These are phyloP conservation scores for Phoenix dactylifera DNA, from an alignment of 176 grass and related monocot genomes.

Conservation along the genomic window DNA sequence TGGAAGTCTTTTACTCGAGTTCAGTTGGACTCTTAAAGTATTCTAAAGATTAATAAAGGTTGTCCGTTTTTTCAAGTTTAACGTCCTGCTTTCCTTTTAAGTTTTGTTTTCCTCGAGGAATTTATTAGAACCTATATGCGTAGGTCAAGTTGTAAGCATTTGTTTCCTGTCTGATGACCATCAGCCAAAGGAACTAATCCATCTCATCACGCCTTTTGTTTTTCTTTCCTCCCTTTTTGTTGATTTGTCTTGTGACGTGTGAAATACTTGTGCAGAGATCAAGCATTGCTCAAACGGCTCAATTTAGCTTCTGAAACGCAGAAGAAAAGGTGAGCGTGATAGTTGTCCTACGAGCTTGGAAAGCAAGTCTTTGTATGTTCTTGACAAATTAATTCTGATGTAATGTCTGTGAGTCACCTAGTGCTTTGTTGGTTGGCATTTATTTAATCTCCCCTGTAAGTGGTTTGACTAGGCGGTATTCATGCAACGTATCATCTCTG, in stretches of 20 bases:
- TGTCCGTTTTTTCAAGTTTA: neutral
- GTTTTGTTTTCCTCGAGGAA: neutral
- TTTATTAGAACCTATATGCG: too few species aligned
- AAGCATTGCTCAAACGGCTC: neutral
- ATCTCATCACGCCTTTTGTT: neutral
- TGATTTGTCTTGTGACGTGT: neutral
- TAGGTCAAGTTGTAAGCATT: too few species aligned
- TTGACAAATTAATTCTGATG: conserved; percentile 13
- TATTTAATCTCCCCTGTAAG: conserved; percentile 7
- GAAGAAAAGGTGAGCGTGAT: conserved; percentile 4
- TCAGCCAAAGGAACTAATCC: neutral
- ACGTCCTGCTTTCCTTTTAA: neutral
- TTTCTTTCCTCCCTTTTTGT: neutral
- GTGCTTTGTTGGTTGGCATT: conserved; percentile 26
- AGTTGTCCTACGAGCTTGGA: conserved; percentile 4
- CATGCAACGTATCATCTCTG: neutral
- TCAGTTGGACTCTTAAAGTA: neutral
- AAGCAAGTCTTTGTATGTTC: conserved; percentile 26
- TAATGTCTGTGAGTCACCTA: conserved; percentile 39
- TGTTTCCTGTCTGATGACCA: neutral
- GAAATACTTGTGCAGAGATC: conserved; percentile 1
- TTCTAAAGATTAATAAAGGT: neutral
- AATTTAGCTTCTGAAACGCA: neutral
- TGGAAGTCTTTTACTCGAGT: conserved; percentile 1
- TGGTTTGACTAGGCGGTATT: conserved; percentile 5